phyloP scores from a whole-genome alignment of 352 stramenopile species.

The Phytophthora pistaciae region DNA sequence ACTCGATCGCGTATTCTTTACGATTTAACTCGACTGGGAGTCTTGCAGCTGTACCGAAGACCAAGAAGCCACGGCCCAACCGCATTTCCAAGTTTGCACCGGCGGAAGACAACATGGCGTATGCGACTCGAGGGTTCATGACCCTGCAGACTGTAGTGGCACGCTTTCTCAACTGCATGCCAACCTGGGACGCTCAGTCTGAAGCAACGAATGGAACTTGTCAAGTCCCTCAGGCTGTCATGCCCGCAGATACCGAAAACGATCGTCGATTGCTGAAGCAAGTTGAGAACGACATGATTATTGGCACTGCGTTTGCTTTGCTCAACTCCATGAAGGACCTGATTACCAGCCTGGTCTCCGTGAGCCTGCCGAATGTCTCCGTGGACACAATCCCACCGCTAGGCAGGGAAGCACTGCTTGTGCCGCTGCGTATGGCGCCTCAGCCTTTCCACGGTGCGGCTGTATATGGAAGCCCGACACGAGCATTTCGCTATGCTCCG shows the following conservation, averaged over 20 bases:
- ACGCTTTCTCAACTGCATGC: slow-evolving; percentile 75
- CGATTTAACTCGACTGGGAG: slow-evolving; percentile 73
- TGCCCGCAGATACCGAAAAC: slow-evolving; percentile 22
- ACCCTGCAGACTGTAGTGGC: slow-evolving; percentile 77
- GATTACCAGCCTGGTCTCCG: slow-evolving; percentile 15
- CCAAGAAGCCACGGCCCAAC: slow-evolving; percentile 32
- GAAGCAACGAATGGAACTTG: slow-evolving; percentile 50
- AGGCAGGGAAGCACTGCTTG: slow-evolving; percentile 50
- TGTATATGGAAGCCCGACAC: slow-evolving; percentile 60
- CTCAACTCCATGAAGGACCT: slow-evolving; percentile 30
- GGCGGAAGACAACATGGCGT: slow-evolving; percentile 42
- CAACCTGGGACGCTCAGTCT: slow-evolving; percentile 48
- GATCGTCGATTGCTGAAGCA: slow-evolving; percentile 57
- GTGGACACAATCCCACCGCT: slow-evolving; percentile 41
- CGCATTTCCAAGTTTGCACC: slow-evolving; percentile 22
- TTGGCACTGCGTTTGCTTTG: slow-evolving; percentile 49
- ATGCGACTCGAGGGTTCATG: slow-evolving; percentile 72
- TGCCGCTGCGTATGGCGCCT: slow-evolving; percentile 63
- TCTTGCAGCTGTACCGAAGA: slow-evolving; percentile 56
- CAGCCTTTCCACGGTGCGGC: slow-evolving; percentile 63
- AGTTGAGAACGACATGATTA: slow-evolving; percentile 62
- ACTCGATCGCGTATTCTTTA: slow-evolving; percentile 68
- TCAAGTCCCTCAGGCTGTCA: slow-evolving; percentile 50
- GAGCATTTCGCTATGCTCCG: slow-evolving; percentile 59
- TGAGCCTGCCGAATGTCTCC: slow-evolving; percentile 25